phyloP scores from a whole-genome alignment of 108 stramenopile genomes.

The Conticribra guillardii region DNA sequence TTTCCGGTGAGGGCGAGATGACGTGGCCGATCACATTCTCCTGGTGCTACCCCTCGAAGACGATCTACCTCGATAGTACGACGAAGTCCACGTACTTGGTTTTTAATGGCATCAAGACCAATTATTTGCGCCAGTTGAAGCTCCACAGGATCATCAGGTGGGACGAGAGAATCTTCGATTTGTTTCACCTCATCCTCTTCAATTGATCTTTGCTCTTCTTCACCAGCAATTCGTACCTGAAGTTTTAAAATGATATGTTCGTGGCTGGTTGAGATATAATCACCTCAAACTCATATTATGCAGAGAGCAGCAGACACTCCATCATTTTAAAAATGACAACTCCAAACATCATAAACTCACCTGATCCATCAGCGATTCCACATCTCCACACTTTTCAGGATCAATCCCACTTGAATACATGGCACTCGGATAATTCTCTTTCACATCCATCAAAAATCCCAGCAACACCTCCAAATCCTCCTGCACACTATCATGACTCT shows the following conservation, averaged over 20 bases:
- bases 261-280: too few species aligned
- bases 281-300: too few species aligned
- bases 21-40: conserved; percentile 52
- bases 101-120: conserved; percentile 59
- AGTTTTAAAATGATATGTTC: too few species aligned
- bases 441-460: conserved; percentile 75
- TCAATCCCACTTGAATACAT: conserved; percentile 69
- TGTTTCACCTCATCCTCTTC: conserved; percentile 84
- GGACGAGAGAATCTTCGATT: conserved; percentile 81
- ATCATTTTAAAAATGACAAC: too few species aligned
- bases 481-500: conserved; percentile 59
- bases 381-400: conserved; percentile 35
- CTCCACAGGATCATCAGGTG: conserved; percentile 87
- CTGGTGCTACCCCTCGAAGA: conserved; percentile 44
- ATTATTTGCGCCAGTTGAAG: conserved; percentile 63
- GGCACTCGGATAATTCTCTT: conserved; percentile 76
- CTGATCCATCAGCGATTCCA: conserved; percentile 79
- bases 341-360: too few species aligned
- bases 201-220: conserved; percentile 66
- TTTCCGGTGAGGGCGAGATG: conserved; percentile 88
- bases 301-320: too few species aligned
- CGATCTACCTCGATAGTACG: conserved; percentile 78
- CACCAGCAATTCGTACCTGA: conserved; percentile 77
- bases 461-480: conserved; percentile 81
- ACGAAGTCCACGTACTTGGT: conserved; percentile 56